Evolutionary conservation across 768 basidiomycete species (phyloP).

Genomic region (Daedaleopsis nitida): DNA sequence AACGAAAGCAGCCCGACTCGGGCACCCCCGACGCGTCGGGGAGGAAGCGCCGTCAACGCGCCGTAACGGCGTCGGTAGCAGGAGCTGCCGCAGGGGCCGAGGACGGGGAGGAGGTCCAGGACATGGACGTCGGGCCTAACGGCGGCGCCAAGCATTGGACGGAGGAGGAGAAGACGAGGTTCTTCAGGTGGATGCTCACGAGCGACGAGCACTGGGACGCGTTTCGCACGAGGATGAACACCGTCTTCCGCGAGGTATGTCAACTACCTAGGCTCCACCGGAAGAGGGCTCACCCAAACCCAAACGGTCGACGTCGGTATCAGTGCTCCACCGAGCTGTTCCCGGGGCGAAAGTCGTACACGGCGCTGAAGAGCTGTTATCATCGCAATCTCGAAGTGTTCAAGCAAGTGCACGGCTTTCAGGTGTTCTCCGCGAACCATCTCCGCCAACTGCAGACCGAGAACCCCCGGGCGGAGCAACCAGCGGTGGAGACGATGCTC

Average conservation of each 20-base stretch:
- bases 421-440: constrained; percentile 49
- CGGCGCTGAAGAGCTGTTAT: constrained; percentile 83
- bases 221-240: constrained; percentile 79
- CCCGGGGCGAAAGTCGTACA: constrained; percentile 76
- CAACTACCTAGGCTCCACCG: neutral
- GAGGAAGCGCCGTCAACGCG: constrained; percentile 17
- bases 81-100: neutral
- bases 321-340: constrained; percentile 77
- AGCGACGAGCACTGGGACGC: constrained; percentile 81
- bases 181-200: constrained; percentile 80
- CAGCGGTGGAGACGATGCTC: constrained; percentile 74
- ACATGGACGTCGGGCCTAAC: constrained; percentile 23
- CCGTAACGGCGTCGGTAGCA: neutral
- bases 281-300: neutral
- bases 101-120: constrained; percentile 14
- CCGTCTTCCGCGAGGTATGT: constrained; percentile 74
- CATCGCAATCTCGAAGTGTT: constrained; percentile 85
- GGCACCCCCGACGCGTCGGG: neutral
- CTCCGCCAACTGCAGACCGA: constrained; percentile 26
- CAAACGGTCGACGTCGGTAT: too few relatives aligned
- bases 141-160: constrained; percentile 84
- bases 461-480: constrained; percentile 36
- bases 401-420: constrained; percentile 79
- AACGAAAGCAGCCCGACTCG: constrained; percentile 23
- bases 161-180: constrained; percentile 76